These are phyloP conservation scores for Aspergillus cristatus DNA, from an alignment of 495 filamentous ascomycete species.

Conservation along the genomic window DNA sequence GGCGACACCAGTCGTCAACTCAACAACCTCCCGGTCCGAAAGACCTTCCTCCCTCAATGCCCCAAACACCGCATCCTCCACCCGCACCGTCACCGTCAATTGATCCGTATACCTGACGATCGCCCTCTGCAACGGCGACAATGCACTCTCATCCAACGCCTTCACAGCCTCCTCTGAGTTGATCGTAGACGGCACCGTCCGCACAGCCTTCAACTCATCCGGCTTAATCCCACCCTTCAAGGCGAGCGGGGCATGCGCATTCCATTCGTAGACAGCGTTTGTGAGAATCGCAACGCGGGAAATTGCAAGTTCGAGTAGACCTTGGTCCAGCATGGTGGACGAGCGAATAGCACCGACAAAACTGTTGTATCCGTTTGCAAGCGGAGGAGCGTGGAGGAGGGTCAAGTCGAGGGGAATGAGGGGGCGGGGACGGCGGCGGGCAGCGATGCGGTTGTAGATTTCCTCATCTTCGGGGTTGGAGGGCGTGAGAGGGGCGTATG, in stretches of 20 bases:
- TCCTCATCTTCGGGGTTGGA: constrained; percentile 26
- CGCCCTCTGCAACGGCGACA: constrained; percentile 52
- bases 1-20: constrained; percentile 68
- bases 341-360: constrained; percentile 62
- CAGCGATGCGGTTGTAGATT: constrained; percentile 50
- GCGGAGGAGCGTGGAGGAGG: constrained; percentile 57
- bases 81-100: constrained; percentile 53
- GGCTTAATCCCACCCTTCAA: constrained; percentile 28
- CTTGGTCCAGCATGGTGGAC: constrained; percentile 52
- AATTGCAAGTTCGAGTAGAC: constrained; percentile 34
- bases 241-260: constrained; percentile 61
- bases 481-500: constrained; percentile 50
- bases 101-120: constrained; percentile 57
- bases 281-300: constrained; percentile 64
- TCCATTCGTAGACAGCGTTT: constrained; percentile 71
- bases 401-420: constrained; percentile 61
- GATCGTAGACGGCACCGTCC: constrained; percentile 27
- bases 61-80: constrained; percentile 49
- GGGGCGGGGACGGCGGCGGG: constrained; percentile 51
- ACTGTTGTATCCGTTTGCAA: constrained; percentile 69
- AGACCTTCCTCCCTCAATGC: constrained; percentile 42
- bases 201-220: constrained; percentile 37
- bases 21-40: constrained; percentile 53
- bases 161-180: constrained; percentile 15
- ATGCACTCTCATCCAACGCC: constrained; percentile 20